Evolutionary conservation across 2,329 filamentous ascomycete genomes (phyloP).

Genomic region (Clarireedia homoeocarpa): DNA sequence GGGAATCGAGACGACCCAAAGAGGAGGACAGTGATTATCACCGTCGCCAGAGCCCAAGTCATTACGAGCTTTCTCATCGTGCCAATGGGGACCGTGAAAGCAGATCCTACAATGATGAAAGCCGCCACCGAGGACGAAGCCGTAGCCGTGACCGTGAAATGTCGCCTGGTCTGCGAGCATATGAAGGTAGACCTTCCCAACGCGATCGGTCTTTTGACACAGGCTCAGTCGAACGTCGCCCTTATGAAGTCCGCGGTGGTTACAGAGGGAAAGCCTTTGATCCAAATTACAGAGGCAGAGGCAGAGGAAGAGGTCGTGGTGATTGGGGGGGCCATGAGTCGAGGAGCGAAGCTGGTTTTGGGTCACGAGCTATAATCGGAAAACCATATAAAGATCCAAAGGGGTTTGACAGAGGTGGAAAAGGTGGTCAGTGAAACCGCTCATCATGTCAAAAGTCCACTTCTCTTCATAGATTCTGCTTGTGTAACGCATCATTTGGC

Average conservation of each 20-base stretch:
- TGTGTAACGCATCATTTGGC: not conserved
- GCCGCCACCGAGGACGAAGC: constrained; percentile 14
- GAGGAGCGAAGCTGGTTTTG: constrained; percentile 14
- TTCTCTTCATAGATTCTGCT: constrained; percentile 6
- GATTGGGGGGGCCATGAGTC: constrained; percentile 12
- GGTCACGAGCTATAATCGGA: constrained; percentile 19
- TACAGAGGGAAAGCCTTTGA: constrained; percentile 26
- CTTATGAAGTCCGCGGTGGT: constrained; percentile 15
- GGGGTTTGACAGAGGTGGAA: constrained; percentile 24
- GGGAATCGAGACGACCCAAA: constrained; percentile 10
- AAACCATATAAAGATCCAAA: constrained; percentile 22
- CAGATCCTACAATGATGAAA: constrained; percentile 14
- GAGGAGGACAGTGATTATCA: constrained; percentile 17
- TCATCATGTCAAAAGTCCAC: constrained; percentile 11
- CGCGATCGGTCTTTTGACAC: constrained; percentile 17
- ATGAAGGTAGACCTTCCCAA: constrained; percentile 18
- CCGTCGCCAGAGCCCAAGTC: constrained; percentile 19
- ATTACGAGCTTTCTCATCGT: constrained; percentile 15
- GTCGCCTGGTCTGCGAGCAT: constrained; percentile 20
- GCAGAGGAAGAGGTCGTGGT: constrained; percentile 23
- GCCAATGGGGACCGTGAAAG: constrained; percentile 18
- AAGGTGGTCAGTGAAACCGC: constrained; percentile 28
- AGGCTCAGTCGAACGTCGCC: constrained; percentile 16
- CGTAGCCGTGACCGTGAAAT: constrained; percentile 22
- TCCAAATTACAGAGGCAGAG: constrained; percentile 25